Percentiles rank a stretch among this genome's conserved stretches.
Conservation (phyloP, 2,329 filamentous ascomycete genomes). For the Exophiala sp. region DNA sequence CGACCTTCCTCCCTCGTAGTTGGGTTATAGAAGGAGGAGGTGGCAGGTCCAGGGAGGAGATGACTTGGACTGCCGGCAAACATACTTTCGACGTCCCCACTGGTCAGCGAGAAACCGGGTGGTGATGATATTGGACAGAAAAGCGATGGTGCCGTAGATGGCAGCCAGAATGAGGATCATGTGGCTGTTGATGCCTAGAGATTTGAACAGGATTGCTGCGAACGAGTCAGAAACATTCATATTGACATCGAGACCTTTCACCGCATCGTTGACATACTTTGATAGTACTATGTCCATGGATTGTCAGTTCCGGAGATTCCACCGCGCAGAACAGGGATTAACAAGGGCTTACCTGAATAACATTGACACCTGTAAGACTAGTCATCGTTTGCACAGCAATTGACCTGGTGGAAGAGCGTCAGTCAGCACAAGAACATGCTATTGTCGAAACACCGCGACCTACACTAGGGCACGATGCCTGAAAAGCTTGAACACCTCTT, state of each 20-base stretch:
- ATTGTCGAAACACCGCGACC: constrained; percentile 45
- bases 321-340: not conserved
- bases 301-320: not conserved
- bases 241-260: not conserved
- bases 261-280: constrained; percentile 35
- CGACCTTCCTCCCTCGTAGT: too few species aligned
- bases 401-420: constrained; percentile 43
- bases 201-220: constrained; percentile 63
- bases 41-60: too few species aligned
- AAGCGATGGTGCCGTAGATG: constrained; percentile 88
- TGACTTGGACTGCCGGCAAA: constrained; percentile 22
- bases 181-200: constrained; percentile 45
- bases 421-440: constrained; percentile 53
- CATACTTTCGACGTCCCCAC: constrained; percentile 50
- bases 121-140: constrained; percentile 63
- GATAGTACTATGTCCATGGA: constrained; percentile 52
- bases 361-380: constrained; percentile 81
- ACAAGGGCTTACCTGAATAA: constrained; percentile 57
- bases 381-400: constrained; percentile 75
- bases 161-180: constrained; percentile 63
- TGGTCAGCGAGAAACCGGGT: constrained; percentile 51
- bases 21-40: too few species aligned
- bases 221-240: not conserved
- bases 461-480: constrained; percentile 56
- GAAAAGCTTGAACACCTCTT: constrained; percentile 58